Evolutionary conservation across 2,329 filamentous ascomycete species (phyloP).

Genomic region (Xylariaceae sp.): DNA sequence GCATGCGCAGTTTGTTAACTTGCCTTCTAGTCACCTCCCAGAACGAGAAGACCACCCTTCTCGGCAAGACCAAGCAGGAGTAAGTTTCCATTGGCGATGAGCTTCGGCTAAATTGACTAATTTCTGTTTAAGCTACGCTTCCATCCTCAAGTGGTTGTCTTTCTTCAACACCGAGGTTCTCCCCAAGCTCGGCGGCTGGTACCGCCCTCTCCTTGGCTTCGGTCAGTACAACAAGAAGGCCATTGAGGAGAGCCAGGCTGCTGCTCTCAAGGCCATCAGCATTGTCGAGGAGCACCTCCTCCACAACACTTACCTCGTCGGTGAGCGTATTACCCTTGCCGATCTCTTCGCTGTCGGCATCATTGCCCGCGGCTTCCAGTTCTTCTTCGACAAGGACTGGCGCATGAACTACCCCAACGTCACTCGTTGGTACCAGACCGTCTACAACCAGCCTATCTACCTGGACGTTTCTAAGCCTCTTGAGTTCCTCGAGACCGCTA

Average conservation of each 20-base stretch:
- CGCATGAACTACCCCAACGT: slow-evolving; percentile 77
- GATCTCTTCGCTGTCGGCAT: slow-evolving; percentile 81
- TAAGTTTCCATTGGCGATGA: slow-evolving; percentile 39
- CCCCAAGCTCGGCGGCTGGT: slow-evolving; percentile 68
- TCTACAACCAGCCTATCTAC: slow-evolving; percentile 90
- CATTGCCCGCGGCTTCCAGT: slow-evolving; percentile 83
- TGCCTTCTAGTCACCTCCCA: slow-evolving; percentile 77
- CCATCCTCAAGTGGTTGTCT: slow-evolving; percentile 97
- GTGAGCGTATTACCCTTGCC: slow-evolving; percentile 94
- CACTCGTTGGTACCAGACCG: slow-evolving; percentile 90
- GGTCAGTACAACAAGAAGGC: slow-evolving; percentile 96
- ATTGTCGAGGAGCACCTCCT: slow-evolving; percentile 83
- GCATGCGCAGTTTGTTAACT: slow-evolving; percentile 25
- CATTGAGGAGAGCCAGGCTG: slow-evolving; percentile 74
- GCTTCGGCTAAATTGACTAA: slow-evolving; percentile 23
- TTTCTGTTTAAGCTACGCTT: slow-evolving; percentile 61
- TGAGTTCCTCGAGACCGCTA: slow-evolving; percentile 76
- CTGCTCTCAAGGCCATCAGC: slow-evolving; percentile 59
- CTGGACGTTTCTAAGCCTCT: slow-evolving; percentile 70
- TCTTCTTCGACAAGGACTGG: slow-evolving; percentile 89
- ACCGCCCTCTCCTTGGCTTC: slow-evolving; percentile 75
- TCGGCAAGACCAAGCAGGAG: slow-evolving; percentile 99
- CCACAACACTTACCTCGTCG: slow-evolving; percentile 93
- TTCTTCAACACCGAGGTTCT: slow-evolving; percentile 90
- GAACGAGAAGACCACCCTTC: slow-evolving; percentile 99